These are phyloP conservation scores for Aspergillus vadensis DNA, from an alignment of 2,329 filamentous ascomycete species.

Conservation along the genomic window DNA sequence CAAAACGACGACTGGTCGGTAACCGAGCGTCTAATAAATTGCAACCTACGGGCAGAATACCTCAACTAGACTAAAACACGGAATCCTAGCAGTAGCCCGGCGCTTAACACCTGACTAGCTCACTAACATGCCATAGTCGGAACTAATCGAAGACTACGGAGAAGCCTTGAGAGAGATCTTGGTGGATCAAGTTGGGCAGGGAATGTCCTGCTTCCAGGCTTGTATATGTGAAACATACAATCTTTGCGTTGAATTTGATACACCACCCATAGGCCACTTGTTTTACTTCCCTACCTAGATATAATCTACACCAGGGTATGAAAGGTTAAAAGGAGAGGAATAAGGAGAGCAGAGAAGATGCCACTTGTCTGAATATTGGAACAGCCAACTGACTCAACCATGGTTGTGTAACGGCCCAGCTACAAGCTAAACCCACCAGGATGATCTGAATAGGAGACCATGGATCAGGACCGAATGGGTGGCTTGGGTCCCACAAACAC, in stretches of 20 bases:
- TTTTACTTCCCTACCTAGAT: not conserved
- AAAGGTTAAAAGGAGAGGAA: not conserved
- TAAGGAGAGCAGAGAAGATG: not conserved
- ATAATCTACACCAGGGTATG: not conserved
- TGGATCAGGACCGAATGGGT: conserved; percentile 15
- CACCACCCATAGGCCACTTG: not conserved
- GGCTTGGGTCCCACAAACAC: conserved; percentile 18
- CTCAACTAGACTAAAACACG: conserved; percentile 2
- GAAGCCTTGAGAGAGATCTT: conserved; percentile 6
- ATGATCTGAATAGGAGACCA: conserved; percentile 7
- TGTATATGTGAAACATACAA: conserved; percentile 7
- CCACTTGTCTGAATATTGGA: conserved; percentile 7
- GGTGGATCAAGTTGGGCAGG: conserved; percentile 6
- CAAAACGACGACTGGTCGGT: conserved; percentile 2
- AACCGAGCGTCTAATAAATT: conserved; percentile 3
- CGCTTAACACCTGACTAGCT: conserved; percentile 5
- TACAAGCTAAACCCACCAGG: conserved; percentile 9
- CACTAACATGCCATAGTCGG: conserved; percentile 2
- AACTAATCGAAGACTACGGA: conserved; percentile 1
- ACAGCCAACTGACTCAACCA: conserved; percentile 2
- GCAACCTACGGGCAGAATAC: not conserved
- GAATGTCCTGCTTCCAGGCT: not conserved
- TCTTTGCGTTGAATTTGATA: conserved; percentile 1
- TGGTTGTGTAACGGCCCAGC: conserved; percentile 9
- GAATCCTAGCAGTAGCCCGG: conserved; percentile 4